Evolutionary conservation across 2,329 filamentous ascomycete species (phyloP).

Genomic region (Laburnicola sp.): DNA sequence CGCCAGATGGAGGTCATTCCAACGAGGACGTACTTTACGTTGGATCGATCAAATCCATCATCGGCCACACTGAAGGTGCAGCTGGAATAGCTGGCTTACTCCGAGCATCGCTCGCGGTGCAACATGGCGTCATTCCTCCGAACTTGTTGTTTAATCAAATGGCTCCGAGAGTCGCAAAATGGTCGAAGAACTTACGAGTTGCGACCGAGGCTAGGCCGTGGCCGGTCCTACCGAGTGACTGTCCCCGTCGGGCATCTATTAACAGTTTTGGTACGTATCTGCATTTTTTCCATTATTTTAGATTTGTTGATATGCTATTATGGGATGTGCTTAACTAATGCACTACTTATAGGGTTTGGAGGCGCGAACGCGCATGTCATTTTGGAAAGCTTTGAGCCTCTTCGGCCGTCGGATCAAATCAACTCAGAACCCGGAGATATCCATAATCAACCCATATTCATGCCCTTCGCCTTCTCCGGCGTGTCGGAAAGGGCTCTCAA

Average conservation of each 20-base stretch:
- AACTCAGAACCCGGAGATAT: neutral
- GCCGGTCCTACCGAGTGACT: conserved; percentile 7
- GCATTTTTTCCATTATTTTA: neutral
- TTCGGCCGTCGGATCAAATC: neutral
- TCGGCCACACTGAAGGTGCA: conserved; percentile 48
- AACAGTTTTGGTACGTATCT: conserved; percentile 16
- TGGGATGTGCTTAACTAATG: neutral
- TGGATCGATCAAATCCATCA: conserved; percentile 39
- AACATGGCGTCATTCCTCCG: conserved; percentile 40
- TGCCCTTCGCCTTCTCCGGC: conserved; percentile 16
- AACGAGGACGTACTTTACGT: conserved; percentile 49
- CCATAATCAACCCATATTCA: neutral
- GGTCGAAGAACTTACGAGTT: conserved; percentile 10
- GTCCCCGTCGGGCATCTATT: conserved; percentile 12
- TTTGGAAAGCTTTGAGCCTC: conserved; percentile 15
- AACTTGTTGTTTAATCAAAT: conserved; percentile 38
- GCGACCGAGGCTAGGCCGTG: conserved; percentile 11
- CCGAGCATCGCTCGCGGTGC: conserved; percentile 44
- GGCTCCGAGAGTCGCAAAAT: conserved; percentile 28
- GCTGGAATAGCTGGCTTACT: conserved; percentile 42
- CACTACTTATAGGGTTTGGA: conserved; percentile 14
- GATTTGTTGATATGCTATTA: neutral
- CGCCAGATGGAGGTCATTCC: conserved; percentile 14
- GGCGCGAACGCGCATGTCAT: conserved; percentile 25
- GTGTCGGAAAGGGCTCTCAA: conserved; percentile 6